Conservation (phyloP, 164 flowering plant genomes). For the Vitis riparia region DNA sequence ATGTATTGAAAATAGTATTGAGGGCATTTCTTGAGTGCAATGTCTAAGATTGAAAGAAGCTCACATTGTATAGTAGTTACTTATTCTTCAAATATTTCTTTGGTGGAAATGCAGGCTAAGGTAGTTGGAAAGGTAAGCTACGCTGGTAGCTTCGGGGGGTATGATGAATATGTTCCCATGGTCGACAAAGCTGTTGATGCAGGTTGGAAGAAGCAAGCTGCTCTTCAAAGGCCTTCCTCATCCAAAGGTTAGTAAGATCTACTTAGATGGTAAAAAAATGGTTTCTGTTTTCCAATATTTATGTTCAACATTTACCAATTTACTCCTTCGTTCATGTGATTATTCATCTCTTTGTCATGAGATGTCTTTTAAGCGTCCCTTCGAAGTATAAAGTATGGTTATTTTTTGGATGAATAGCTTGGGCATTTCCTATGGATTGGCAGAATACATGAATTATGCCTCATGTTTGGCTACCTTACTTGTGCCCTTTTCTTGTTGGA, state of each 20-base stretch:
- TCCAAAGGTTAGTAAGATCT: slow-evolving; percentile 52
- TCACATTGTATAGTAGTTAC: not conserved
- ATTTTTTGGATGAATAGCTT: no score
- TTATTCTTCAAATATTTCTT: not conserved
- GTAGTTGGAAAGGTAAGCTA: slow-evolving; percentile 47
- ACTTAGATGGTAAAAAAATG: not conserved
- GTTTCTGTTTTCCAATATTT: no score
- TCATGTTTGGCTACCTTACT: no score
- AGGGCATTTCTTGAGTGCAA: not conserved
- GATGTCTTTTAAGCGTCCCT: no score
- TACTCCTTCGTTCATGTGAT: no score
- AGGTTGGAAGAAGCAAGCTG: slow-evolving; percentile 62
- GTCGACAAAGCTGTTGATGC: slow-evolving; percentile 92
- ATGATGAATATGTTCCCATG: slow-evolving; percentile 89
- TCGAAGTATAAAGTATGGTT: no score
- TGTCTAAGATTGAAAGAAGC: not conserved
- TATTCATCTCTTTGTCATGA: no score
- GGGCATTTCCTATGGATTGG: no score
- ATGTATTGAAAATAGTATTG: not conserved
- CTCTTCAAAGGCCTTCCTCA: slow-evolving; percentile 35
- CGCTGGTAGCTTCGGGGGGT: slow-evolving; percentile 49
- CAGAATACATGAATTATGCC: no score
- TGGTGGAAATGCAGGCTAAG: slow-evolving; percentile 49
- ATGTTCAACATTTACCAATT: no score
- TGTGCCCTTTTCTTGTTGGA: no score